Conservation (phyloP, 2,329 filamentous ascomycete genomes). For the Aspergillus proliferans region DNA sequence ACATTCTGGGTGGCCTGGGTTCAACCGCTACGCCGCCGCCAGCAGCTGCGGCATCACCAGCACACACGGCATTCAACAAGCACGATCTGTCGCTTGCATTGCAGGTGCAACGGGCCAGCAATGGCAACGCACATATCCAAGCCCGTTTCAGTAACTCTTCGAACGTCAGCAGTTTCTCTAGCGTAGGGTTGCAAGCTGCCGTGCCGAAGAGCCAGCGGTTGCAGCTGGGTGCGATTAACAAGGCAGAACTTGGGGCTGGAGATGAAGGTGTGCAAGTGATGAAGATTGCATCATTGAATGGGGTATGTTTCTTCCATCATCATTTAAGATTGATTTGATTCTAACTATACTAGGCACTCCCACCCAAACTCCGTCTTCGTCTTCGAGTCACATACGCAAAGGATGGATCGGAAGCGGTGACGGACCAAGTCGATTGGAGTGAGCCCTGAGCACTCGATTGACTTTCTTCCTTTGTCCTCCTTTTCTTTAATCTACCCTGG, state of each 20-base stretch:
- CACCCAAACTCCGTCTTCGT: slow-evolving; percentile 66
- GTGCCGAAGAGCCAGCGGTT: slow-evolving; percentile 95
- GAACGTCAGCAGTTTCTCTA: slow-evolving; percentile 58
- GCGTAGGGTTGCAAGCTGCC: slow-evolving; percentile 82
- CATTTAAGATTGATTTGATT: slow-evolving; percentile 15
- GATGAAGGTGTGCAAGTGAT: slow-evolving; percentile 85
- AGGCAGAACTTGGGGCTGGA: slow-evolving; percentile 65
- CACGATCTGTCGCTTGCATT: slow-evolving; percentile 78
- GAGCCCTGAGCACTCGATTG: slow-evolving; percentile 51
- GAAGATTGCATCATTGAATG: slow-evolving; percentile 77
- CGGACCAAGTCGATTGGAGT: slow-evolving; percentile 95
- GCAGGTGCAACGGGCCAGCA: slow-evolving; percentile 68
- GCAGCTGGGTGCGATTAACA: slow-evolving; percentile 84
- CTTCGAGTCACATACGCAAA: slow-evolving; percentile 77
- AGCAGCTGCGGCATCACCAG: slow-evolving; percentile 39
- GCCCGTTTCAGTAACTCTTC: slow-evolving; percentile 78
- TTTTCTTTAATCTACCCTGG: not conserved
- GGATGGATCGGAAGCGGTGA: slow-evolving; percentile 62
- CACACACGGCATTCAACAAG: slow-evolving; percentile 73
- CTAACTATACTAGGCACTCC: slow-evolving; percentile 55
- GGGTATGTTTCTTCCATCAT: slow-evolving; percentile 58
- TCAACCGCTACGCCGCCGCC: slow-evolving; percentile 44
- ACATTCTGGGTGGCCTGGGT: slow-evolving; percentile 38
- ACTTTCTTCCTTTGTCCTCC: not conserved
- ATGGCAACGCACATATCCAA: slow-evolving; percentile 68